These are phyloP conservation scores for Pelargonium myrrhifolium DNA, from an alignment of 441 rosid species.

Conservation along the genomic window DNA sequence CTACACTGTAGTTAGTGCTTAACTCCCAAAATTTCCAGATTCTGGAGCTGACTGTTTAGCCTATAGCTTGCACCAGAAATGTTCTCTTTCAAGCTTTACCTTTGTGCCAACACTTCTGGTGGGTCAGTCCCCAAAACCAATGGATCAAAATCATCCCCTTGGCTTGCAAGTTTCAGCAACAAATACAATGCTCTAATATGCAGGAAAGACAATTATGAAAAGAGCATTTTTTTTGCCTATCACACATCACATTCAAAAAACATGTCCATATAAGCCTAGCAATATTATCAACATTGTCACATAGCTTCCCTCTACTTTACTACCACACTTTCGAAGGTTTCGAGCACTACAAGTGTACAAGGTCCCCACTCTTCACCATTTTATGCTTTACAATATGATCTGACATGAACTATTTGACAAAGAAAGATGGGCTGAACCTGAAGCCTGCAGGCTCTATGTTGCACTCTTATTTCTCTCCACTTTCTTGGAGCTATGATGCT, in stretches of 20 bases:
- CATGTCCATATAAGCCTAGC: neutral
- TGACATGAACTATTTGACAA: neutral
- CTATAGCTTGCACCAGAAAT: neutral
- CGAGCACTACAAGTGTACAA: neutral
- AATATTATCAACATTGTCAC: neutral
- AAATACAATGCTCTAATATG: neutral
- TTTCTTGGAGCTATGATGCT: neutral
- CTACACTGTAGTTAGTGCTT: too few relatives aligned
- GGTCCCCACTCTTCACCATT: neutral
- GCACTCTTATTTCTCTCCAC: neutral
- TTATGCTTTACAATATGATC: neutral
- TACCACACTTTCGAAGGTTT: neutral
- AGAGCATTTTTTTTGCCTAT: neutral
- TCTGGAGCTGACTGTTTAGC: too few relatives aligned
- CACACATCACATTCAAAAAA: neutral
- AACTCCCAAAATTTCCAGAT: too few relatives aligned
- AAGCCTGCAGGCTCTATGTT: neutral
- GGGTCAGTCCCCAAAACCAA: too few relatives aligned
- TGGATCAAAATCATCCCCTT: neutral
- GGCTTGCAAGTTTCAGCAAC: slow-evolving; percentile 3
- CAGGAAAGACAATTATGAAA: neutral
- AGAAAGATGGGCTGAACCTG: neutral
- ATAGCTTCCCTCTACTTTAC: neutral
- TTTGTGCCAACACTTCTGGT: neutral
- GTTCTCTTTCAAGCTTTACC: too few relatives aligned